phyloP scores from a whole-genome alignment of 73 alveolate species.

The Uronychia binucleata region DNA sequence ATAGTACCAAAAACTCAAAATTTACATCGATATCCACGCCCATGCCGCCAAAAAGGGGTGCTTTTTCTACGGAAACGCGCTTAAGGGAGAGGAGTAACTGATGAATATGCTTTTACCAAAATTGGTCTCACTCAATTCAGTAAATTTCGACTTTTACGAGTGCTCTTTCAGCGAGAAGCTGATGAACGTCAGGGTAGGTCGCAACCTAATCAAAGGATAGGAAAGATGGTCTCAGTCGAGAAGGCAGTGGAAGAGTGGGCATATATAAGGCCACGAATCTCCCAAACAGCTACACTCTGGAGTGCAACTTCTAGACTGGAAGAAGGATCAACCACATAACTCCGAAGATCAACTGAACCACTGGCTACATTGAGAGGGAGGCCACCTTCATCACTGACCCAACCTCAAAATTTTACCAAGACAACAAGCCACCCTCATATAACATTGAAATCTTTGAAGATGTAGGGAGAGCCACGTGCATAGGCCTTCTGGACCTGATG shows the following conservation, averaged over 20 bases:
- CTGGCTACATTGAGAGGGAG: conserved; percentile 42
- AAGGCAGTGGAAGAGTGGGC: conserved; percentile 97
- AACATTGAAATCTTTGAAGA: conserved; percentile 62
- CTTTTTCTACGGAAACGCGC: conserved; percentile 85
- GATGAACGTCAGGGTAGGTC: conserved; percentile 75
- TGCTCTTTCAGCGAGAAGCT: conserved; percentile 65
- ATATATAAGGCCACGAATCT: conserved; percentile 84
- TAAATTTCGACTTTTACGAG: conserved; percentile 80
- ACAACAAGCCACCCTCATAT: conserved; percentile 53
- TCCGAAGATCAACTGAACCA: conserved; percentile 30
- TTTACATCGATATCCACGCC: conserved; percentile 94
- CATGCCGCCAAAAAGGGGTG: conserved; percentile 93
- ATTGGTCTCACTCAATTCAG: conserved; percentile 78
- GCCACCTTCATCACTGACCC: conserved; percentile 18
- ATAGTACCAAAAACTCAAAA: conserved; percentile 67
- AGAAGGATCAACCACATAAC: conserved; percentile 54
- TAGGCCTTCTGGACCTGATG: conserved; percentile 53
- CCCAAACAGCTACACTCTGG: conserved; percentile 90
- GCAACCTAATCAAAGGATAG: conserved; percentile 83
- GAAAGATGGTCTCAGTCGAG: conserved; percentile 86
- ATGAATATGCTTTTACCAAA: conserved; percentile 76
- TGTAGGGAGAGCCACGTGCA: conserved; percentile 68
- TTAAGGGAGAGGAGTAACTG: conserved; percentile 64
- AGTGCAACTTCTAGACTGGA: conserved; percentile 92
- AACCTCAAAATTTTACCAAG: conserved; percentile 19